Evolutionary conservation across 257 asterid species (phyloP).

Genomic region (Scutellaria galericulata): DNA sequence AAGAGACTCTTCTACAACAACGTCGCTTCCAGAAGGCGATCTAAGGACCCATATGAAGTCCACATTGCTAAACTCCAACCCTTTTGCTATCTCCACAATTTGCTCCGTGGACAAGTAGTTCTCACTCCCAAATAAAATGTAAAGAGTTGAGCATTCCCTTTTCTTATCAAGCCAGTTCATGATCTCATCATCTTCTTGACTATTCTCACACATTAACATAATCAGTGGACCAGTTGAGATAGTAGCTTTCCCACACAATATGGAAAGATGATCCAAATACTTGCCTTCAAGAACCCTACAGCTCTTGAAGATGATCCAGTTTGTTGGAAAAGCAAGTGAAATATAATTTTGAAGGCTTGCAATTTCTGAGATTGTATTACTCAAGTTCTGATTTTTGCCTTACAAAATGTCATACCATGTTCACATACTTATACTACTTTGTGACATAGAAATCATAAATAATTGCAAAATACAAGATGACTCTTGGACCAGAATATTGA

Average conservation of each 20-base stretch:
- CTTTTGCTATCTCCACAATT: constrained; percentile 22
- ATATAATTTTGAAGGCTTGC: no score
- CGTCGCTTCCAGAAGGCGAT: constrained; percentile 30
- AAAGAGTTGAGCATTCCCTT: not conserved
- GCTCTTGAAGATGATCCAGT: no score
- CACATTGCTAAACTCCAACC: not conserved
- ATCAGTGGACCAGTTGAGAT: not conserved
- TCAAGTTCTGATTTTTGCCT: no score
- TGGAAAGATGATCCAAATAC: not conserved
- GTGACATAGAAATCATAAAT: no score
- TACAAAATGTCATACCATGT: no score
- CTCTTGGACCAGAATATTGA: no score
- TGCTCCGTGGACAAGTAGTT: constrained; percentile 8
- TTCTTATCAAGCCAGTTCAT: constrained; percentile 22
- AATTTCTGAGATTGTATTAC: no score
- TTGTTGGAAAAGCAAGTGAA: no score
- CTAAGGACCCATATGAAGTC: constrained; percentile 48
- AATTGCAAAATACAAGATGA: no score
- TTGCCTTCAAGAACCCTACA: not conserved
- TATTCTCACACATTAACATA: not conserved
- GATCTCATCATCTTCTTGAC: not conserved
- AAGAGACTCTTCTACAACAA: constrained; percentile 24
- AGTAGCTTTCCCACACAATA: not conserved
- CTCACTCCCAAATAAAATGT: constrained; percentile 16
- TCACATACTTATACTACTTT: no score